These are phyloP conservation scores for Solanum arcanum DNA, from an alignment of 257 asterid genomes.

Conservation along the genomic window DNA sequence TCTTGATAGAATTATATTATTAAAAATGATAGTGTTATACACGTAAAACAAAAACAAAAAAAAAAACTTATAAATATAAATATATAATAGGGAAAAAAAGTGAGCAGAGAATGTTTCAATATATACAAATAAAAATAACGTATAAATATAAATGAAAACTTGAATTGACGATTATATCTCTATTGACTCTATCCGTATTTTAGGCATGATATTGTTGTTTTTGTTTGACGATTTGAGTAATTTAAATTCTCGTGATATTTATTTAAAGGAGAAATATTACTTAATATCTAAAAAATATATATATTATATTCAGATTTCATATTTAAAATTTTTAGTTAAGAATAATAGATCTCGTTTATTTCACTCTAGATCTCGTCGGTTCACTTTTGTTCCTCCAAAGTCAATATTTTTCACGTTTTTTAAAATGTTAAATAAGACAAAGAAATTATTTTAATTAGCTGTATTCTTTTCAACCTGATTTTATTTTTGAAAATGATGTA, in stretches of 20 bases:
- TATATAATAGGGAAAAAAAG: too few relatives aligned
- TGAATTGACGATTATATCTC: background rate
- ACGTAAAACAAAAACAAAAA: background rate
- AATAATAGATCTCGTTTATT: background rate
- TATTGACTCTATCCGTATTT: background rate
- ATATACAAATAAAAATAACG: background rate
- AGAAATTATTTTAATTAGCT: background rate
- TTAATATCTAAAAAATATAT: too few relatives aligned
- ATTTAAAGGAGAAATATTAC: background rate
- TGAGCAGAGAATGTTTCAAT: background rate
- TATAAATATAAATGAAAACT: background rate
- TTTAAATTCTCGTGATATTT: fast-evolving
- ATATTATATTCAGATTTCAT: background rate
- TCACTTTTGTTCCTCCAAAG: background rate
- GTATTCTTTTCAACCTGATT: background rate
- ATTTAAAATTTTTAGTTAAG: background rate
- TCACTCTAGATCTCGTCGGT: too few relatives aligned
- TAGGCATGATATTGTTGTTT: background rate
- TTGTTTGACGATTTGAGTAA: fast-evolving
- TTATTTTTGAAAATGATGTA: background rate
- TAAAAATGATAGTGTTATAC: background rate
- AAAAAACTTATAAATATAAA: background rate
- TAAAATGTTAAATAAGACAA: background rate
- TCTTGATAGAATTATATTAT: background rate
- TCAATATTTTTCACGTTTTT: background rate